A percentile compares a stretch with the other conserved stretches of the same genome.
These are phyloP conservation scores for Posidonia australis DNA, from an alignment of 106 monocot species.

Conservation along the genomic window DNA sequence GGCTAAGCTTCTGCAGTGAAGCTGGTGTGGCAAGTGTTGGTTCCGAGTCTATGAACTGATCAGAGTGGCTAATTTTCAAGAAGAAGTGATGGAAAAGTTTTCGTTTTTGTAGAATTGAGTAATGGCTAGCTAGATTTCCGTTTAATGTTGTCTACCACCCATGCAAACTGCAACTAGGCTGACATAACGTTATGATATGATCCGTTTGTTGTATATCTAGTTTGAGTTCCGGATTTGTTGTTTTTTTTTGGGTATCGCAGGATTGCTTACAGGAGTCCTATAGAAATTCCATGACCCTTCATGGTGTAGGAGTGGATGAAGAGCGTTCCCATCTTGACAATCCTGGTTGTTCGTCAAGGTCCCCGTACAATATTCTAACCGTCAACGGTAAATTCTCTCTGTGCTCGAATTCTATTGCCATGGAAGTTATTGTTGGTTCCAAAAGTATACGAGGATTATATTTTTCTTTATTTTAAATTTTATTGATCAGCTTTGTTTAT, in stretches of 20 bases:
- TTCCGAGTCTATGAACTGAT: too few species aligned
- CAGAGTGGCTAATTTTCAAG: too few species aligned
- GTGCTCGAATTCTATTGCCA: neutral
- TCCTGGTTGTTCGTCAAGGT: constrained; percentile 40
- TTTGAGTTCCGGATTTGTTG: neutral
- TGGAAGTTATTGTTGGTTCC: too few species aligned
- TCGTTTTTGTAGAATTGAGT: too few species aligned
- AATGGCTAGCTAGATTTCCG: too few species aligned
- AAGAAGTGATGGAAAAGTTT: too few species aligned
- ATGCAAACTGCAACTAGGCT: too few species aligned
- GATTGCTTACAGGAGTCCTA: constrained; percentile 68
- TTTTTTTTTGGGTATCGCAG: constrained; percentile 15
- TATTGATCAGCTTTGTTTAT: neutral
- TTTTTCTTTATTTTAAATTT: neutral
- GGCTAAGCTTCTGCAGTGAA: neutral
- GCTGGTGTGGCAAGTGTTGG: neutral
- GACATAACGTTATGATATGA: too few species aligned
- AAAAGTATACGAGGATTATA: neutral
- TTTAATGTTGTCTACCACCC: too few species aligned
- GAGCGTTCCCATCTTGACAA: constrained; percentile 45
- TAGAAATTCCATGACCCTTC: constrained; percentile 57
- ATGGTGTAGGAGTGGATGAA: constrained; percentile 56
- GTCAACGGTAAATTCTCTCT: constrained; percentile 30
- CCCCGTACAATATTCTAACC: constrained; percentile 39
- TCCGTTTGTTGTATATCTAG: neutral